A percentile compares a stretch with the other conserved stretches of the same genome.
These are phyloP conservation scores for Gracilaria gracilis DNA, from an alignment of 23 red algal genomes.

Conservation along the genomic window DNA sequence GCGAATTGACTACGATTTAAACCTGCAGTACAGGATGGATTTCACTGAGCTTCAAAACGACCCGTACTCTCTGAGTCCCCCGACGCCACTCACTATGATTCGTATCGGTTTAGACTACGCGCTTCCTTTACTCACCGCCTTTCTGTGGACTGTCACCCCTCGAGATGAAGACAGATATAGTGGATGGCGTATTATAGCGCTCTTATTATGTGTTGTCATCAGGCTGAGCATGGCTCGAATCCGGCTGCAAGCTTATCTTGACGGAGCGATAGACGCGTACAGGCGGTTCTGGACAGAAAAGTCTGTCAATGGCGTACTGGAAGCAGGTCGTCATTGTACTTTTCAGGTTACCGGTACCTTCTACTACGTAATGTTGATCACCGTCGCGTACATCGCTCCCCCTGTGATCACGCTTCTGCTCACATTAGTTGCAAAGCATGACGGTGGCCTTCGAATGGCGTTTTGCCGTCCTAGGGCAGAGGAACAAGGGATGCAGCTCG, in stretches of 20 bases:
- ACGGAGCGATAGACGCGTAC: constrained; percentile 62
- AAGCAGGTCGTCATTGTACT: constrained; percentile 13
- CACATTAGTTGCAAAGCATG: constrained; percentile 30
- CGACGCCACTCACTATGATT: constrained; percentile 32
- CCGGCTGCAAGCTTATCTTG: constrained; percentile 56
- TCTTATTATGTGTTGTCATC: constrained; percentile 23
- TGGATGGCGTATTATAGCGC: constrained; percentile 12
- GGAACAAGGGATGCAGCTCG: background rate
- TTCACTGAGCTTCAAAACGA: constrained; percentile 23
- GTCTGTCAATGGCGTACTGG: background rate
- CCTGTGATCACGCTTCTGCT: constrained; percentile 31
- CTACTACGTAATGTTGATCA: constrained; percentile 44
- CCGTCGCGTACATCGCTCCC: constrained; percentile 46
- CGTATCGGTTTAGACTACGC: constrained; percentile 46
- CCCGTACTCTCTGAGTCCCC: constrained; percentile 30
- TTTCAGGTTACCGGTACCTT: constrained; percentile 39
- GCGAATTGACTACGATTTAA: constrained; percentile 36
- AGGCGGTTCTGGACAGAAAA: constrained; percentile 54
- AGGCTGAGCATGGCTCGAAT: constrained; percentile 10
- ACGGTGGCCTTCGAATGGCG: constrained; percentile 39
- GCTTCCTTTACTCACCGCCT: background rate
- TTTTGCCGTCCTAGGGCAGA: background rate
- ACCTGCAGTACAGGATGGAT: constrained; percentile 19
- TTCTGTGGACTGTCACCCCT: constrained; percentile 39
- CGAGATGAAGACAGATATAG: background rate